phyloP scores from a whole-genome alignment of 495 filamentous ascomycete genomes.

The Aspergillus egyptiacus region DNA sequence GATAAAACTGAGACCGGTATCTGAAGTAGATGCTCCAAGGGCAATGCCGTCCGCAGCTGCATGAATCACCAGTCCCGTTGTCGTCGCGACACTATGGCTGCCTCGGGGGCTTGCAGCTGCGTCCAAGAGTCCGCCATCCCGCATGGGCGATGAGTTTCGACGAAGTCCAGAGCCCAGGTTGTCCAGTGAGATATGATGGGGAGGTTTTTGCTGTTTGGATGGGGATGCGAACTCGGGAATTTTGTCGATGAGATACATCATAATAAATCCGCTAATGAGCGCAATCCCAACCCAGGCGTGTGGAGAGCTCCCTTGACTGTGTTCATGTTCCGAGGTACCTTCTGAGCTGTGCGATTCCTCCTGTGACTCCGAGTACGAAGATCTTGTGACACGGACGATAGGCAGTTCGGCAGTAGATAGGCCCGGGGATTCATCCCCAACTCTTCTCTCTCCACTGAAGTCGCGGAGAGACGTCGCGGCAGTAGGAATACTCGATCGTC shows the following conservation, averaged over 20 bases:
- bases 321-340: slow-evolving; percentile 37
- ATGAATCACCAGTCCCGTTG: slow-evolving; percentile 90
- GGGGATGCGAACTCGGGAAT: slow-evolving; percentile 65
- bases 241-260: slow-evolving; percentile 96
- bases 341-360: slow-evolving; percentile 23
- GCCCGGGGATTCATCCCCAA: slow-evolving; percentile 5
- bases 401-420: not conserved
- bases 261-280: slow-evolving; percentile 79
- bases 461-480: slow-evolving; percentile 13
- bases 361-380: slow-evolving; percentile 13
- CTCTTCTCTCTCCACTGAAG: not conserved
- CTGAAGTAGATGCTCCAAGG: slow-evolving; percentile 76
- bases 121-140: slow-evolving; percentile 36
- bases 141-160: slow-evolving; percentile 46
- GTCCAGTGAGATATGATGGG: slow-evolving; percentile 75
- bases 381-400: slow-evolving; percentile 8
- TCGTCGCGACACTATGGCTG: slow-evolving; percentile 60
- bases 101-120: slow-evolving; percentile 26
- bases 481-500: slow-evolving; percentile 21
- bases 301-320: slow-evolving; percentile 42
- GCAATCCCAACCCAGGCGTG: slow-evolving; percentile 80
- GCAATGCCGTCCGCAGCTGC: slow-evolving; percentile 95
- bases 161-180: slow-evolving; percentile 57
- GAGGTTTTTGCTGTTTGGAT: slow-evolving; percentile 46
- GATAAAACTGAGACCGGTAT: slow-evolving; percentile 71